Base-by-base conservation (phyloP, 225 moss, liverwort and hornwort genomes). In the Physcomitrellopsis africana region DNA sequence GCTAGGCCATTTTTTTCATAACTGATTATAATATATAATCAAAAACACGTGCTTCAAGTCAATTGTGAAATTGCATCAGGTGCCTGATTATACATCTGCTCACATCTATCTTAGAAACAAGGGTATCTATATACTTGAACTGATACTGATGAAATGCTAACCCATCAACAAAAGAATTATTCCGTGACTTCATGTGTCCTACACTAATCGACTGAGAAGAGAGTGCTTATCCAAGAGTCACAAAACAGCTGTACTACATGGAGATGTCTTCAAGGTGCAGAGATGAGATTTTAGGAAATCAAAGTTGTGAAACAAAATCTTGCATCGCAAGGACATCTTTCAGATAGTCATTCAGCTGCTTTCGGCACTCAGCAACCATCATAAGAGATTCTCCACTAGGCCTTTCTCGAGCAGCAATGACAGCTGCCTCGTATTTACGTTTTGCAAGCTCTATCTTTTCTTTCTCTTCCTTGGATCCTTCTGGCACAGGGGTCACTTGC, bases 291-390 rank as follows among this genome's bases (percentile, higher is more conserved):
- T 75, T 67, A 52, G 58, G 14, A 27, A 77, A 5, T 81, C 76
- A 81, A 56, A 66, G 24, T 17, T 78, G 64, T 56, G 78, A 37
- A 58, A 77, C 78, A 72, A 82, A 76, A 67, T 24, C 72, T 60
- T 73, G 78, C 78, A 80, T 43, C 44, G 19, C 56, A 8, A 82
- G 78, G 8, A 79, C 63, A 44, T 85, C 88, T 68, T 74, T 67
- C 46, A 88, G 78, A 83, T 69, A 85, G 27, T 48, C 74, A 27
- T 73, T 76, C 18, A 88, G 83, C 81, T 88, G 85, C 83, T 82
- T 83, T 63, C 88, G 85, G 83, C 82, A 88, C 67, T 88, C 88
- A 32, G 88, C 88, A 67, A 85, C 85, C 88, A 88, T 81, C 45
- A 67, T 8, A 63, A 88, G 85, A 44, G 88, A 82, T 81, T 88